Percentiles rank a stretch among this genome's conserved stretches.
These are phyloP conservation scores for Pyrenochaeta sp. DNA, from an alignment of 2,329 filamentous ascomycete genomes.

Conservation along the genomic window DNA sequence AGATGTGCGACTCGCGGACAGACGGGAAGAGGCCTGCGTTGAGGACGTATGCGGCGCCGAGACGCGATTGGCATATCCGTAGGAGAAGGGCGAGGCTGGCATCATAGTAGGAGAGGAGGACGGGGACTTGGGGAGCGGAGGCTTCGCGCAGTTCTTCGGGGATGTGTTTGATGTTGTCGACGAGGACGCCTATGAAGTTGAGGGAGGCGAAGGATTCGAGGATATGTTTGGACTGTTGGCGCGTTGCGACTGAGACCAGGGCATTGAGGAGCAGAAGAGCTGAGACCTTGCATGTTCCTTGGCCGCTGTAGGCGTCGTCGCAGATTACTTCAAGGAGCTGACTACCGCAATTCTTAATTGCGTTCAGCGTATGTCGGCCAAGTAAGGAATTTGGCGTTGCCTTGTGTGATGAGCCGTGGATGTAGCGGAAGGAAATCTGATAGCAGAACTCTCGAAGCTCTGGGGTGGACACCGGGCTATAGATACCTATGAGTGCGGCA, in stretches of 20 bases:
- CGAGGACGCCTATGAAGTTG: slow-evolving; percentile 89
- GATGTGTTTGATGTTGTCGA: slow-evolving; percentile 84
- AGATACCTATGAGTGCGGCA: slow-evolving; percentile 79
- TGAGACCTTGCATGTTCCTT: slow-evolving; percentile 81
- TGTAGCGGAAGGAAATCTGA: slow-evolving; percentile 86
- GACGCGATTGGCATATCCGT: slow-evolving; percentile 80
- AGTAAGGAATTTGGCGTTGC: slow-evolving; percentile 44
- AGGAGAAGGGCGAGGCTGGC: slow-evolving; percentile 83
- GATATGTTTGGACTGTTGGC: slow-evolving; percentile 75
- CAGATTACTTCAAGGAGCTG: slow-evolving; percentile 85
- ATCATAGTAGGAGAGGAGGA: slow-evolving; percentile 68
- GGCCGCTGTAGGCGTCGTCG: slow-evolving; percentile 89
- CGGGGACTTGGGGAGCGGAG: slow-evolving; percentile 56
- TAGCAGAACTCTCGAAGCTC: slow-evolving; percentile 86
- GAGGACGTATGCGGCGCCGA: slow-evolving; percentile 86
- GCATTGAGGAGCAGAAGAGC: slow-evolving; percentile 85
- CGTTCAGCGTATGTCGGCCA: slow-evolving; percentile 65
- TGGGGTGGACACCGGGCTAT: slow-evolving; percentile 73
- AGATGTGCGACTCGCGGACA: slow-evolving; percentile 82
- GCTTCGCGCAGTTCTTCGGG: slow-evolving; percentile 67
- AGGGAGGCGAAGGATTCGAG: slow-evolving; percentile 81
- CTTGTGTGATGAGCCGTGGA: slow-evolving; percentile 70
- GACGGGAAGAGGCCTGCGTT: slow-evolving; percentile 87
- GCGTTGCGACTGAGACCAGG: slow-evolving; percentile 75
- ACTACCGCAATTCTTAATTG: slow-evolving; percentile 81